These are phyloP conservation scores for Clavariopsis aquatica DNA, from an alignment of 495 filamentous ascomycete genomes.

Conservation along the genomic window DNA sequence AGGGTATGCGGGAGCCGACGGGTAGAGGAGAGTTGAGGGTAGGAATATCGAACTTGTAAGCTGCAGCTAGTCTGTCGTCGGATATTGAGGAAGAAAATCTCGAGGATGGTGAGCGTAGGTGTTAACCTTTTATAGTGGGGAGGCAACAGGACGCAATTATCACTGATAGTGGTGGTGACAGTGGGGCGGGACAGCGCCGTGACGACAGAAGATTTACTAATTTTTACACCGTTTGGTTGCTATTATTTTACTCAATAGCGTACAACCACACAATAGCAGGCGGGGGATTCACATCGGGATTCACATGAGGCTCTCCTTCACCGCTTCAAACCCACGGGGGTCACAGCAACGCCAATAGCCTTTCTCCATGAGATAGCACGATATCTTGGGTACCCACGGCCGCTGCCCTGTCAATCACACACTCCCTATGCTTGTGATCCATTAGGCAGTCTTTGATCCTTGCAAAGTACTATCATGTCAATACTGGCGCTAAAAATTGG, in stretches of 20 bases:
- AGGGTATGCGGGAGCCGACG: not conserved
- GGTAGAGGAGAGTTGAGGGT: not conserved
- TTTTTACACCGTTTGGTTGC: not conserved
- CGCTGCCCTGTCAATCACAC: not conserved
- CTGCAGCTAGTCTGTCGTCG: not conserved
- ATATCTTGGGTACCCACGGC: not conserved
- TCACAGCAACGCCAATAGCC: not conserved
- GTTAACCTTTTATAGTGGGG: not conserved
- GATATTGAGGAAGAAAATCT: not conserved
- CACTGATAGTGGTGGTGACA: not conserved
- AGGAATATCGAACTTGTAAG: not conserved
- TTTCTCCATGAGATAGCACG: not conserved
- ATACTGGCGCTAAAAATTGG: not conserved
- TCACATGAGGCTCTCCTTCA: slow-evolving; percentile 2
- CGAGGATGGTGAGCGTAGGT: slow-evolving; percentile 1
- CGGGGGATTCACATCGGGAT: not conserved
- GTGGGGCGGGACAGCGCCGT: not conserved
- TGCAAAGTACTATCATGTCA: not conserved
- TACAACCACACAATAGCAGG: not conserved
- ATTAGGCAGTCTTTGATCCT: not conserved
- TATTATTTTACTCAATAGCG: not conserved
- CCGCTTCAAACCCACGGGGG: not conserved
- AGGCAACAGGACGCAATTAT: not conserved
- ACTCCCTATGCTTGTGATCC: not conserved
- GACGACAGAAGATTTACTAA: not conserved